Evolutionary conservation across 495 filamentous ascomycete genomes (phyloP), one percentile per base, ranked within the genome.

Genomic region (Aspergillus coremiiformis): DNA sequence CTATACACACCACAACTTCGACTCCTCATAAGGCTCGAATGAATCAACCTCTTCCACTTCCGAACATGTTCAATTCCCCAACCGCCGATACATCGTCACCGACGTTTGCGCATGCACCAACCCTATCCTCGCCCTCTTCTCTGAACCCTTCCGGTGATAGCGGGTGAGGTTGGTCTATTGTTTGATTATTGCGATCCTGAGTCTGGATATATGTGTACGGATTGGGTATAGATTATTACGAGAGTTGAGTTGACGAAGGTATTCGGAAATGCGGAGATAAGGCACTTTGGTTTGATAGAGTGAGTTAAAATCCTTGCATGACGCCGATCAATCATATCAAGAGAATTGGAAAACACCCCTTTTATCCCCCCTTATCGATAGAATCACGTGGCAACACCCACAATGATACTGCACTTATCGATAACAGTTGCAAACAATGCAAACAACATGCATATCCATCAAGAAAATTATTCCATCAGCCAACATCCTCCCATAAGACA

Each of bases 31-130:
- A 19, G 46, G 9, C 30, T 22, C 33, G 39, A 27, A 73, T 30
- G 12, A n/a, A n/a, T 47, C 52, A 26, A 76, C 53, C 73, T 50
- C 49, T 52, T 69, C 61, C 72, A 92, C 89, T 95, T 92, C 12
- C 85, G 89, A 24, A 90, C 78, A 77, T 95, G 91, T 58, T 78
- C 74, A 56, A 95, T 89, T 19, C n/a, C n/a, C n/a, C n/a, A n/a
- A n/a, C n/a, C n/a, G n/a, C n/a, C n/a, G n/a, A n/a, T n/a, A n/a
- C n/a, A n/a, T 87, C 89, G 55, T 94, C 22, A 84, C 82, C 11
- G 67, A 56, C 53, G 72, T 77, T 72, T 90, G 87, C 19, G 87
- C 86, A 73, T 94, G 89, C 19, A 84, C 76, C 61, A 89, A 79
- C 4, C 86, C 65, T 55, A 94, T 67, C 0, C 89, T 87, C 12